Percentiles rank a stretch among this genome's conserved stretches.
Evolutionary conservation across 306 rosid species (phyloP).

Genomic region (Trifolium repens): DNA sequence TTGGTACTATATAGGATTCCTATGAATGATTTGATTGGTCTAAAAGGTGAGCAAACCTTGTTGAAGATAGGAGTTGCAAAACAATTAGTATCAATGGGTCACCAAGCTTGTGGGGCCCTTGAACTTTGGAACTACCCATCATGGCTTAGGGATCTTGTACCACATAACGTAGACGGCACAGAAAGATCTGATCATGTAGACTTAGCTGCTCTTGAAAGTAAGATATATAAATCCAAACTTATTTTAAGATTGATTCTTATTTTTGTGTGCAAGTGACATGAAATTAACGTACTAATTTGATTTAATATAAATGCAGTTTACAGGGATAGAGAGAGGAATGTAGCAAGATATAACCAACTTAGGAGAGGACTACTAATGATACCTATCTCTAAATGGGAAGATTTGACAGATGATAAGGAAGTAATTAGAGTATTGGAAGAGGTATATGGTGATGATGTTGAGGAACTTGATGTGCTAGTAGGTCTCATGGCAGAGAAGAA

Average conservation of each 20-base stretch:
- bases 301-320: slow-evolving; percentile 49
- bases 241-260: neutral
- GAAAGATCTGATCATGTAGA: slow-evolving; percentile 65
- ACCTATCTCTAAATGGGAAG: slow-evolving; percentile 66
- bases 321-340: slow-evolving; percentile 66
- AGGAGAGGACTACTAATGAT: slow-evolving; percentile 53
- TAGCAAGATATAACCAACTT: slow-evolving; percentile 66
- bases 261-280: neutral
- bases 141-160: slow-evolving; percentile 50
- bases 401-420: slow-evolving; percentile 60
- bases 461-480: slow-evolving; percentile 58
- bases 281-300: neutral
- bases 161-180: slow-evolving; percentile 54
- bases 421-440: slow-evolving; percentile 52
- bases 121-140: slow-evolving; percentile 68
- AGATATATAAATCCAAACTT: neutral
- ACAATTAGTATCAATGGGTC: slow-evolving; percentile 71
- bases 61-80: slow-evolving; percentile 46
- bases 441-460: slow-evolving; percentile 68
- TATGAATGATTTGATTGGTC: slow-evolving; percentile 54
- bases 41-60: slow-evolving; percentile 48
- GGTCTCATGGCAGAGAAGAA: slow-evolving; percentile 77
- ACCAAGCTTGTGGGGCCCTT: slow-evolving; percentile 65
- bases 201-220: slow-evolving; percentile 68
- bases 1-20: slow-evolving; percentile 32